phyloP scores from a whole-genome alignment of 495 filamentous ascomycete genomes.

The Penicillium cosmopolitanum region DNA sequence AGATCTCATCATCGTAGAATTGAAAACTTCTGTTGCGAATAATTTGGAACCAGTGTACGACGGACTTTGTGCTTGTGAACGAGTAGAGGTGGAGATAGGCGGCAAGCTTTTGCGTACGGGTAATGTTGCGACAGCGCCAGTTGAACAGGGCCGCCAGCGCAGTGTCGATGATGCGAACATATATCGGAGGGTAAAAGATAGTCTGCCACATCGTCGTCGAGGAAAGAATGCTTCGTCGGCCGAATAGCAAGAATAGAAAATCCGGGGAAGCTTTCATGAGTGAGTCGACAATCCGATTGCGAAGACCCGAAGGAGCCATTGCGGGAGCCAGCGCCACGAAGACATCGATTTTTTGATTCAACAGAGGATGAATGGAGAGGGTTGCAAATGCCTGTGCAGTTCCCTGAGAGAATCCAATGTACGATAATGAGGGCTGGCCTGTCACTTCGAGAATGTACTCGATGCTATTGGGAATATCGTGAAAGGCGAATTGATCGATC shows the following conservation, averaged over 20 bases:
- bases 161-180: slow-evolving; percentile 84
- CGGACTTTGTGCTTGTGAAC: slow-evolving; percentile 91
- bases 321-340: slow-evolving; percentile 97
- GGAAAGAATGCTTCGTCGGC: slow-evolving; percentile 88
- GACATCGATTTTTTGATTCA: slow-evolving; percentile 93
- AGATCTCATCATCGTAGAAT: slow-evolving; percentile 96
- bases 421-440: slow-evolving; percentile 80
- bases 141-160: slow-evolving; percentile 82
- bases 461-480: slow-evolving; percentile 96
- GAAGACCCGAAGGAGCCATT: slow-evolving; percentile 92
- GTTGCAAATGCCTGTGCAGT: slow-evolving; percentile 96
- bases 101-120: slow-evolving; percentile 85
- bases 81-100: slow-evolving; percentile 97
- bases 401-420: slow-evolving; percentile 96
- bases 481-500: slow-evolving; percentile 96
- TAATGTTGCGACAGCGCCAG: slow-evolving; percentile 88
- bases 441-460: slow-evolving; percentile 87
- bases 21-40: slow-evolving; percentile 94
- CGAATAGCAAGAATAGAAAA: slow-evolving; percentile 91
- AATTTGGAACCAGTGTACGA: slow-evolving; percentile 99
- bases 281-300: slow-evolving; percentile 85
- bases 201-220: slow-evolving; percentile 98
- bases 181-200: slow-evolving; percentile 92
- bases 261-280: slow-evolving; percentile 93
- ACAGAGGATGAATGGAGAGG: slow-evolving; percentile 86